Evolutionary conservation across 352 stramenopile species (phyloP), one percentile per base, ranked within the genome.

Genomic region (Pythium dissotocum): DNA sequence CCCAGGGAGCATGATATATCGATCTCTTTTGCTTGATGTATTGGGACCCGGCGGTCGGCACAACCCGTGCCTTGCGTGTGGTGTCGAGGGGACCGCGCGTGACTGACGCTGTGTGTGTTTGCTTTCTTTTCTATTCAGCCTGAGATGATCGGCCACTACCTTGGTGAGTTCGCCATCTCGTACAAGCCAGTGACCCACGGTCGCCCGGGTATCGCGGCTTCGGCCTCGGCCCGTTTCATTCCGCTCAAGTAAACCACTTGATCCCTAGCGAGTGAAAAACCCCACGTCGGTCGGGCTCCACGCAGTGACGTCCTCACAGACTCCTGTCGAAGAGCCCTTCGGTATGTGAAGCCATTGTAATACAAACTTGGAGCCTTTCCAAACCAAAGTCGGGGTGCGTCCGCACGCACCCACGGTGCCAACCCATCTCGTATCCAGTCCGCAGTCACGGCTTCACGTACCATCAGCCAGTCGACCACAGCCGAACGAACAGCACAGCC

Each of bases 141-240:
- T 33, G 98, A 99, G 83, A 99, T 99, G 98, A 97, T 99, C 66
- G 98, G 97, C 69, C 98, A 99, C 93, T 99, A 99, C 88, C 91
- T 99, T 52, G 98, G 95, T 85, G 98, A 99, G 85, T 99, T 99
- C 78, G 98, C 97, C 73, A 99, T 99, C 87, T 99, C 97, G 38
- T 96, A 95, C 84, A 99, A 99, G 91, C 97, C 97, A 61, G 97
- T 99, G 55, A 92, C 95, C 77, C 97, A 99, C 88, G 97, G 98
- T 87, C 96, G 98, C 85, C 97, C 98, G 72, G 98, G 98, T 97
- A 99, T 99, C 72, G 98, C 96, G 65, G 97, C 97, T 57, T 98
- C 97, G 61, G 97, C 98, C 84, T 93, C 94, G 80, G 96, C 91
- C 64, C 94, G 97, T 82, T 99, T 99, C 91, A 99, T 99, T 82